Evolutionary conservation across 345 rosid species (phyloP).

Genomic region (Stellera chamaejasme): DNA sequence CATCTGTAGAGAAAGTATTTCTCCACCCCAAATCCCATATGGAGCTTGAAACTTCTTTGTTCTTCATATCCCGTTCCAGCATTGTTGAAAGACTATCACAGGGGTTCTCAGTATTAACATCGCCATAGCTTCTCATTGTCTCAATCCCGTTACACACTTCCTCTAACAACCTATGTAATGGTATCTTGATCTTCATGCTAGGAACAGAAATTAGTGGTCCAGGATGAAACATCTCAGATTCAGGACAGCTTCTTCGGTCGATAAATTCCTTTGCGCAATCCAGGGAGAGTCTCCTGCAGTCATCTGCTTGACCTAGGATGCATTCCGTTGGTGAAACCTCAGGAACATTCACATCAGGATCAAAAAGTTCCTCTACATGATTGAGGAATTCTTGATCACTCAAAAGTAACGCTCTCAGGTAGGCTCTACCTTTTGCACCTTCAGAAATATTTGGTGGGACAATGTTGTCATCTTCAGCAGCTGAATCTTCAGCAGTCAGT

Average conservation of each 20-base stretch:
- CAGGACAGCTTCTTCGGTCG: slow-evolving; percentile 35
- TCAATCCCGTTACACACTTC: slow-evolving; percentile 47
- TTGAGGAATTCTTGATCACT: slow-evolving; percentile 36
- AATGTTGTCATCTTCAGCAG: slow-evolving; percentile 4
- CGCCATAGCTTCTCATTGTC: slow-evolving; percentile 31
- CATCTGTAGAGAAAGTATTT: slow-evolving; percentile 40
- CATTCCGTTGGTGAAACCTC: slow-evolving; percentile 8
- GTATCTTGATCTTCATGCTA: slow-evolving; percentile 17
- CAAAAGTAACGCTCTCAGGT: slow-evolving; percentile 35
- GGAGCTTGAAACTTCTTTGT: slow-evolving; percentile 41
- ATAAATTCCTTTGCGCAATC: slow-evolving; percentile 65
- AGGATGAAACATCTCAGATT: slow-evolving; percentile 23
- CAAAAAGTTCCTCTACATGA: slow-evolving; percentile 41
- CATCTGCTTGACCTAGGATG: slow-evolving; percentile 6
- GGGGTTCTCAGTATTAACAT: slow-evolving; percentile 17
- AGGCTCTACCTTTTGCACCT: slow-evolving; percentile 16
- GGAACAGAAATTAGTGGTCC: slow-evolving; percentile 12
- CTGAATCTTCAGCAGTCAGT: slow-evolving; percentile 12
- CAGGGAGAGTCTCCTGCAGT: slow-evolving; percentile 33
- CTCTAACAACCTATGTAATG: slow-evolving; percentile 46
- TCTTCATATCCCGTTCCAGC: slow-evolving; percentile 48
- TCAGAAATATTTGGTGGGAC: slow-evolving; percentile 3
- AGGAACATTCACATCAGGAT: slow-evolving; percentile 22
- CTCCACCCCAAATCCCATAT: slow-evolving; percentile 84
- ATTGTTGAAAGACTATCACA: slow-evolving; percentile 28